Evolutionary conservation across 768 basidiomycete species (phyloP), one percentile per base, ranked within the genome.

Genomic region (Mycena polygramma): DNA sequence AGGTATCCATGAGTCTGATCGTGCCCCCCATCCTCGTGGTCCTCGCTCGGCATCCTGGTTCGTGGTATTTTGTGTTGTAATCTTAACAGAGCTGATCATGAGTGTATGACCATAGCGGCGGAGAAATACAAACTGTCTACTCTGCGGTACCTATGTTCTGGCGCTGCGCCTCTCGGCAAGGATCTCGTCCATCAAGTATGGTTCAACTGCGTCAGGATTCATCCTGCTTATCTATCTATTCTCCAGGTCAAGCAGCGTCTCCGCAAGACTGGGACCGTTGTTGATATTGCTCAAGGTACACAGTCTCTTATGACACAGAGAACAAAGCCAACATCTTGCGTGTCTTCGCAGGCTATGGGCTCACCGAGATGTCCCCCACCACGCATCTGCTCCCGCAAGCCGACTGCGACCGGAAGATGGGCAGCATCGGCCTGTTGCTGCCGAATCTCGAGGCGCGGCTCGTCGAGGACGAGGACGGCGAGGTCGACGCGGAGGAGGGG

Each of bases 11-110:
- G 1, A 54, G 82, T 7, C 76, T 87, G 7, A 79, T 91, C 53
- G 92, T 90, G 0, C 92, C 92, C 0, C 91, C 93, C 0, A 86
- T 94, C 57, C 77, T 92, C 14, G 84, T 94, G 5, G 83, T 84
- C 0, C 80, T 94, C 45, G 80, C 87, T 0, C 84, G 87, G 68
- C 86, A 90, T 58, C 84, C 86, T 0, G 87, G 84, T 84, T 78
- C 46, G 87, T 60, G 46, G 63, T 14, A 37, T 62, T 10, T 14
- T 37, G 2, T n/a, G 41, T 37, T 22, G 5, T 24, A 0, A 53
- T 22, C 5, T 8, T 6, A 35, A 54, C 30, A 30, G 30, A 30
- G 30, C 30, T 30, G 24, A 15, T 41, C 39, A 39, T 39, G 5
- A 36, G 10, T 55, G 4, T 55, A 39, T 8, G 13, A 43, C 37